Conservation (phyloP, 2,329 filamentous ascomycete genomes). For the Didymella pomorum region DNA sequence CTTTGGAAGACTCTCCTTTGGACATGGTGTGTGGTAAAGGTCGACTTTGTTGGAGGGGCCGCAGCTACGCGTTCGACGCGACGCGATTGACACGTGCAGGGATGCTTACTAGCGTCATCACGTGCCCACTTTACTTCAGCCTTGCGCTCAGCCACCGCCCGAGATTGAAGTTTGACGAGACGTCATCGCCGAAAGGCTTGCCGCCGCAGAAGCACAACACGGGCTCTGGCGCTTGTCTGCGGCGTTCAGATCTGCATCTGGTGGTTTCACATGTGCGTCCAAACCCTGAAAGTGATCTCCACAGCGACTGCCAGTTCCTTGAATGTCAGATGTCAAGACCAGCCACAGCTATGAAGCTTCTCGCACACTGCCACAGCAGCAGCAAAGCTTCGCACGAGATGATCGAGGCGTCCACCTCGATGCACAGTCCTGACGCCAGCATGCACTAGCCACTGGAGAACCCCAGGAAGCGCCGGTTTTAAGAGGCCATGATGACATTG, state of each 20-base stretch:
- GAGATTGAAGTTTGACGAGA: not conserved
- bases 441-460: slow-evolving; percentile 4
- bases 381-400: not conserved
- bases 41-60: slow-evolving; percentile 25
- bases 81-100: slow-evolving; percentile 27
- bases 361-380: not conserved
- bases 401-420: not conserved
- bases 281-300: not conserved
- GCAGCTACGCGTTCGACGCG: slow-evolving; percentile 40
- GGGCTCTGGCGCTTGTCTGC: not conserved
- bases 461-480: slow-evolving; percentile 14
- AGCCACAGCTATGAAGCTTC: not conserved
- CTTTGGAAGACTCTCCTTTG: slow-evolving; percentile 59
- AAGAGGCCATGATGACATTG: slow-evolving; percentile 18
- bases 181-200: not conserved
- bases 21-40: slow-evolving; percentile 50
- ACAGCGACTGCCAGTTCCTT: not conserved
- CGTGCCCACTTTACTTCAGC: slow-evolving; percentile 9
- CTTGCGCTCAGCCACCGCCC: not conserved
- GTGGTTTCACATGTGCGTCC: not conserved
- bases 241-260: not conserved
- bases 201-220: not conserved
- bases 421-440: slow-evolving; percentile 3
- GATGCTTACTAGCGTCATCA: slow-evolving; percentile 26
- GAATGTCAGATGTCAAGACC: not conserved